A percentile compares a stretch with the other conserved stretches of the same genome.
phyloP scores from a whole-genome alignment of 2,329 filamentous ascomycete species.

The Aotearoamyces nothofagi region DNA sequence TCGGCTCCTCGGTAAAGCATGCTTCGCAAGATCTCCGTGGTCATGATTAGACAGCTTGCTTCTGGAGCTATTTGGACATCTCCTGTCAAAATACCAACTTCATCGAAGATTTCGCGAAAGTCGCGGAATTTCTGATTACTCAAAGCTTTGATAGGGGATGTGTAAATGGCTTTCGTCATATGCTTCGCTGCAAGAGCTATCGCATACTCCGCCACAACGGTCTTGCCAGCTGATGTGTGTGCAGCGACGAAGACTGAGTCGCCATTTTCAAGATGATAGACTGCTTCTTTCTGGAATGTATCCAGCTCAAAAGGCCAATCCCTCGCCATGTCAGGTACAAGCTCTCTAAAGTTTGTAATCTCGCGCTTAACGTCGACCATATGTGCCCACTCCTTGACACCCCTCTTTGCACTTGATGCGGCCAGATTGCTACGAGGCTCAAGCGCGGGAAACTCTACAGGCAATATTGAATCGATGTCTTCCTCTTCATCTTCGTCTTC shows the following conservation, averaged over 20 bases:
- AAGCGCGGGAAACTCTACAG: conserved; percentile 83
- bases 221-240: conserved; percentile 95
- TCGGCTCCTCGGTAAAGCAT: conserved; percentile 97
- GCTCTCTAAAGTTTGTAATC: conserved; percentile 82
- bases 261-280: conserved; percentile 91
- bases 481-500: conserved; percentile 31
- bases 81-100: conserved; percentile 91
- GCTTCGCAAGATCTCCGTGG: conserved; percentile 91
- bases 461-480: conserved; percentile 73
- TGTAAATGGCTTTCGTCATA: conserved; percentile 99
- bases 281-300: conserved; percentile 95
- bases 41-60: conserved; percentile 98
- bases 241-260: conserved; percentile 97
- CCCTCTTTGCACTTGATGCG: conserved; percentile 54
- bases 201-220: conserved; percentile 93
- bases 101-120: conserved; percentile 78
- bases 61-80: conserved; percentile 97
- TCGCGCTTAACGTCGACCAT: conserved; percentile 93
- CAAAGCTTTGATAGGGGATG: conserved; percentile 92
- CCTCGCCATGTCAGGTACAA: conserved; percentile 91
- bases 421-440: conserved; percentile 70
- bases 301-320: conserved; percentile 97
- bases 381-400: conserved; percentile 86
- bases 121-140: conserved; percentile 99
- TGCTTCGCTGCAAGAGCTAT: conserved; percentile 94